These are phyloP conservation scores for Capsicum rhomboideum DNA, from an alignment of 257 asterid genomes.

Conservation along the genomic window DNA sequence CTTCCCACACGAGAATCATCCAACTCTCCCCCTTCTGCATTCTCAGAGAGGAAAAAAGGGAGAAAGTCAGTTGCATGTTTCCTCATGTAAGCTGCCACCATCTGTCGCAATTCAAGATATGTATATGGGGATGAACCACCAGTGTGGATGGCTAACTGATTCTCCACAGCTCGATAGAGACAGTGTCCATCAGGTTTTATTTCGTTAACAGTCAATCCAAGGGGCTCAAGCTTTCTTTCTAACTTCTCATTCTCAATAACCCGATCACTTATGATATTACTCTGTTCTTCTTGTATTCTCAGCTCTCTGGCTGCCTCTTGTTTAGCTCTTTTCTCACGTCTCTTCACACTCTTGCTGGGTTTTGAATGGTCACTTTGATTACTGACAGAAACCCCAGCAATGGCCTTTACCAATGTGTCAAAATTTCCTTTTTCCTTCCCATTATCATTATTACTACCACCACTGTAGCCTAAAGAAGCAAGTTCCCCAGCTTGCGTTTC, in stretches of 20 bases:
- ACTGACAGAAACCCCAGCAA: slow-evolving; percentile 77
- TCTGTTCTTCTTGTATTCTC: slow-evolving; percentile 87
- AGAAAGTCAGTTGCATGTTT: slow-evolving; percentile 55
- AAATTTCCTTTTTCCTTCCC: slow-evolving; percentile 52
- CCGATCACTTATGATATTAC: slow-evolving; percentile 60
- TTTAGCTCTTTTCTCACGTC: slow-evolving; percentile 84
- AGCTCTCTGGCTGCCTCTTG: slow-evolving; percentile 93
- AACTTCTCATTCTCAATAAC: slow-evolving; percentile 51
- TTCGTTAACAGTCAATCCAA: slow-evolving; percentile 68
- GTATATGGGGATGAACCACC: slow-evolving; percentile 65
- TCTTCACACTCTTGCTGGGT: slow-evolving; percentile 64
- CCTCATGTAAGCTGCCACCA: slow-evolving; percentile 90
- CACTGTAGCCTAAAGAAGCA: slow-evolving; percentile 59
- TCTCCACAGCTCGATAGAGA: slow-evolving; percentile 91
- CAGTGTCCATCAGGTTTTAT: slow-evolving; percentile 97
- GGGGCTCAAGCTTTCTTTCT: slow-evolving; percentile 68
- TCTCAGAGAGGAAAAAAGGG: slow-evolving; percentile 78
- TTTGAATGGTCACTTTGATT: slow-evolving; percentile 51
- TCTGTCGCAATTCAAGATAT: slow-evolving; percentile 62
- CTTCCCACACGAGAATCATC: slow-evolving; percentile 41
- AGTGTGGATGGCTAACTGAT: slow-evolving; percentile 53
- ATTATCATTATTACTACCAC: slow-evolving; percentile 25
- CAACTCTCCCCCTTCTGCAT: slow-evolving; percentile 35
- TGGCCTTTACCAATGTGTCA: slow-evolving; percentile 70
- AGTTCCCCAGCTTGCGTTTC: slow-evolving; percentile 67